Evolutionary conservation across 345 rosid genomes (phyloP), one percentile per base, ranked within the genome.

Genomic region (Hevea brasiliensis): DNA sequence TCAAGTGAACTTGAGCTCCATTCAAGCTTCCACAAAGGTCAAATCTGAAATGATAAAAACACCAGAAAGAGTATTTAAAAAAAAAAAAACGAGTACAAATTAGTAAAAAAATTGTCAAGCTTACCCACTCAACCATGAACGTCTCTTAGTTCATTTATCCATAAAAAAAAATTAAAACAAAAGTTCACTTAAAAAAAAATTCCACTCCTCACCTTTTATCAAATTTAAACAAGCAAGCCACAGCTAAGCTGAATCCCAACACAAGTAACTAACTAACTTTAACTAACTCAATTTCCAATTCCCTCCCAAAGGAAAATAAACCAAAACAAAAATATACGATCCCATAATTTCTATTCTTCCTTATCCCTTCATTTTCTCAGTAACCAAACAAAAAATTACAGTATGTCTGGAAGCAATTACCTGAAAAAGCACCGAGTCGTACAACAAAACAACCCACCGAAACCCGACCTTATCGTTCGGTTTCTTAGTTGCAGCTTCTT

Each of bases 21-120:
- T 55, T 32, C 76, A 77, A 81, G 72, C 84, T 79, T 64, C 84
- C 76, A 66, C 60, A 41, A 70, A 82, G 69, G 72, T 77, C 81
- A 78, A 80, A 85, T 81, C 81, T 81, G 87, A 63, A 75, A 68
- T 47, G 61, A 66, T 6, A 64, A 27, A 40, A 68, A 41, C 3
- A 27, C 21, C 20, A 11, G 12, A 69, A 27, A 56, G 29, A 21
- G 42, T 56, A 9, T 7, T 1, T 7, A 6, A 3, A 26, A 24
- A 64, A 32, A 32, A 32, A 32, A 32, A 1, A 32, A 32, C 4
- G 4, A 42, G 35, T 51, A 3, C 6, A 40, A 54, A 58, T 35
- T 10, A 62, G 13, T 0, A 37, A 18, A 45, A 62, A 14, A 8
- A 70, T 3, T 14, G 24, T n/a, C 18, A n/a, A 53, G 72, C 48